Base-by-base conservation (phyloP, 2,329 filamentous ascomycete genomes). In the Xylaria sp. region DNA sequence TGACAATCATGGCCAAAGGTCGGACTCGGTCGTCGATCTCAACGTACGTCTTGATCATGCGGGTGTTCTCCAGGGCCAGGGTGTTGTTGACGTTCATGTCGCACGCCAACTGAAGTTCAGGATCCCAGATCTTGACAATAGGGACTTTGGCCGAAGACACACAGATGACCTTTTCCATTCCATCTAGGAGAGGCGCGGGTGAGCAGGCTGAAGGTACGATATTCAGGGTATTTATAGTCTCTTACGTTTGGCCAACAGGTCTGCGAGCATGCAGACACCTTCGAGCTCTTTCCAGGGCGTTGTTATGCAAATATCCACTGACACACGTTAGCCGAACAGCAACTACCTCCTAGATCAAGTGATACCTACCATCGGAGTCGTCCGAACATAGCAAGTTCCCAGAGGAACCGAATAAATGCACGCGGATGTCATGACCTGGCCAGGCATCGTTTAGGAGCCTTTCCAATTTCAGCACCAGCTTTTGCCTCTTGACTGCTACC, bases 31-130 rank as follows among this genome's bases (percentile, higher is more conserved):
- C 86, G 72, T 99, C 94, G 52, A 95, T 88, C 67, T 95, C 87
- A 57, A 99, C 91, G 74, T 99, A 99, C 0, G 92, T 96, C 70
- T 92, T 91, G 66, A 99, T 94, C 92, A 99, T 96, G 46, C 92
- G 86, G 13, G 94, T 99, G 68, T 99, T 99, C 72, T 97, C 92
- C 57, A 99, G 78, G 3, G 94, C 94, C 48, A 95, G 75, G 0
- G 92, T 94, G 66, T 97, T 99, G 77, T 99, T 99, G 75, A 99
- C 92, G 65, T 99, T 99, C 88, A 99, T 94, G 70, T 99, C 94
- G 72, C 92, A 97, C 16, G 92, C 90, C 46, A 99, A 79, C 61
- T 87, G 80, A 52, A 97, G 79, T 71, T 96, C 91, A 2, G 94
- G 94, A 71, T 99, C 94, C 92, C 94, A 99, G 51, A 96, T 90